Base-by-base conservation (phyloP, 1,284 basidiomycete genomes). In the Boletellus sp. region DNA sequence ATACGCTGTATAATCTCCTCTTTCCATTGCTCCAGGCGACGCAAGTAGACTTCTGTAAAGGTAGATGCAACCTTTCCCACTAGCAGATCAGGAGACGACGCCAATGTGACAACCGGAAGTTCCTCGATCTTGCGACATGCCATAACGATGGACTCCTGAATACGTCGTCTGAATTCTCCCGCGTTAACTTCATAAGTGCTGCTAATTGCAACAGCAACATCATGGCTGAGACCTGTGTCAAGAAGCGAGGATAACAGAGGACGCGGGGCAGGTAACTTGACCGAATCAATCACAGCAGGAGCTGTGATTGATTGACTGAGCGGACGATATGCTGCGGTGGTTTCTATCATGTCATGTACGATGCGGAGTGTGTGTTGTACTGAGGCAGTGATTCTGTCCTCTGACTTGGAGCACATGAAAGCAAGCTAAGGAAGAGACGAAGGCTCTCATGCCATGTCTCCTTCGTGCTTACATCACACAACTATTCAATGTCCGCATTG, bases 401-500 rank as follows among this genome's bases (percentile, higher is more conserved):
- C 35, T 8, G 44, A 18, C 11, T 50, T 15, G 35, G 0, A 13
- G 8, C 21, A 37, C 55, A 57, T 33, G 16, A 8, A 15, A 12
- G n/a, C n/a, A n/a, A n/a, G n/a, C n/a, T n/a, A n/a, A n/a, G 32
- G 8, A 13, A 33, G 24, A 26, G 22, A 22, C 22, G 22, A 22
- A 22, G 22, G 22, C 22, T 22, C 22, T 22, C 22, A 22, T 22
- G 22, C 22, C 22, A 22, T 22, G 22, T 22, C 22, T 26, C 8
- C 24, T 8, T 26, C 43, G 32, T 35, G 18, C 16, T 41, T 41
- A 24, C 15, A 43, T 32, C 12, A 21, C 4, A 8, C 2, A 12
- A 42, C 5, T 22, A 22, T 58, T 58, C 47, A 50, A 56, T 43
- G 57, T 57, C 57, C 57, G 57, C 57, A 58, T 58, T 58, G 57